Evolutionary conservation across 2,329 filamentous ascomycete species (phyloP).

Genomic region (Ophiocordyceps unilateralis): DNA sequence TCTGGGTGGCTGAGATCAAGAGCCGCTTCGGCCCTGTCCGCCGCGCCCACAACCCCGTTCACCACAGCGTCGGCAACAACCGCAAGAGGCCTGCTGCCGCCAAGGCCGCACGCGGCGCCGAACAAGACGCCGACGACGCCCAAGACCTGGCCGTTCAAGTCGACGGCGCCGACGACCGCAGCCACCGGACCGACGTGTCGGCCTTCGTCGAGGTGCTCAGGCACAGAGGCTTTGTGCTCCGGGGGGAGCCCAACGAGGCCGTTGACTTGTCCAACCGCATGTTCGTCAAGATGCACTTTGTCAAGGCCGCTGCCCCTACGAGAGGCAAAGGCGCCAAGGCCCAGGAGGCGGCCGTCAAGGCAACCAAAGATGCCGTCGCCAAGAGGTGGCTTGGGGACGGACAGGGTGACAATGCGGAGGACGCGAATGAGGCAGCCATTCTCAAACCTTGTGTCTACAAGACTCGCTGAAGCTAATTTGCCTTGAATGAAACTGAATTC

Average conservation of each 20-base stretch:
- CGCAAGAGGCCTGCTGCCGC: constrained; percentile 34
- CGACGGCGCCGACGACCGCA: constrained; percentile 45
- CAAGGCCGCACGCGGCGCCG: constrained; percentile 24
- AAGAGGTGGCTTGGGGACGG: constrained; percentile 23
- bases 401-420: constrained; percentile 36
- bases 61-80: constrained; percentile 56
- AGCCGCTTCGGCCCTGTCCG: constrained; percentile 49
- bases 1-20: constrained; percentile 97
- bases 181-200: constrained; percentile 67
- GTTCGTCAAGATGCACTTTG: constrained; percentile 95
- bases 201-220: constrained; percentile 73
- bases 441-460: constrained; percentile 97
- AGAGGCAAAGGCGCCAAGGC: constrained; percentile 55
- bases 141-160: constrained; percentile 51
- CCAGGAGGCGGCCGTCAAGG: constrained; percentile 34
- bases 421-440: constrained; percentile 45
- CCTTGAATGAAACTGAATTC: not conserved
- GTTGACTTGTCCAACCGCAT: constrained; percentile 86
- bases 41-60: constrained; percentile 24
- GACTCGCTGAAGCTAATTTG: constrained; percentile 43
- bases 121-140: constrained; percentile 30
- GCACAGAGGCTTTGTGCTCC: constrained; percentile 71
- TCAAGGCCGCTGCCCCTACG: constrained; percentile 60
- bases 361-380: constrained; percentile 35
- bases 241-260: constrained; percentile 38